Conservation (phyloP, 441 rosid species). For the Lagerstroemia fauriei region DNA sequence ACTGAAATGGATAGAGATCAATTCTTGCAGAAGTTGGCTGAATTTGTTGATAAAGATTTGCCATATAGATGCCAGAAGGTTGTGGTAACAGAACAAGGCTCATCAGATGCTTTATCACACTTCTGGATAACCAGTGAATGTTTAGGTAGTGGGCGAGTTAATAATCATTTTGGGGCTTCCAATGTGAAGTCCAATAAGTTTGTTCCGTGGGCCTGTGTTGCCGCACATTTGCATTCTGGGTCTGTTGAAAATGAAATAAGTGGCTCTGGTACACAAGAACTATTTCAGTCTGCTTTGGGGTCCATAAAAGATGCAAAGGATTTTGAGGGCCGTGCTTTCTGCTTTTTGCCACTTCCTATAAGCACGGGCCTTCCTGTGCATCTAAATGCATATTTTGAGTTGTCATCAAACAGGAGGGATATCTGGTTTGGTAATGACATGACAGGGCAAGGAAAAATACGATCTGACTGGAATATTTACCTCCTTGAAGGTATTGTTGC, state of each 20-base stretch:
- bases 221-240: slow-evolving; percentile 78
- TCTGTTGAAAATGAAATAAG: slow-evolving; percentile 43
- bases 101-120: slow-evolving; percentile 62
- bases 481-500: slow-evolving; percentile 82
- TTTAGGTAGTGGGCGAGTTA: slow-evolving; percentile 57
- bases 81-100: slow-evolving; percentile 77
- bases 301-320: slow-evolving; percentile 50
- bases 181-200: slow-evolving; percentile 63
- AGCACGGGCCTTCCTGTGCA: slow-evolving; percentile 91
- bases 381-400: slow-evolving; percentile 91
- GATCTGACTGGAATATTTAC: slow-evolving; percentile 95
- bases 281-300: slow-evolving; percentile 56
- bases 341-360: slow-evolving; percentile 91
- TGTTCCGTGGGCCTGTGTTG: slow-evolving; percentile 96
- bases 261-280: slow-evolving; percentile 40
- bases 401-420: slow-evolving; percentile 96
- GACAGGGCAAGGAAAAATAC: slow-evolving; percentile 94
- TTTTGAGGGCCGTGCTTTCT: slow-evolving; percentile 94
- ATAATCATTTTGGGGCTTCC: slow-evolving; percentile 41
- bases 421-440: slow-evolving; percentile 99
- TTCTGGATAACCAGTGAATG: slow-evolving; percentile 94
- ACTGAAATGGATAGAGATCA: slow-evolving; percentile 79
- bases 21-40: slow-evolving; percentile 71
- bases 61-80: slow-evolving; percentile 79
- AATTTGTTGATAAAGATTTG: slow-evolving; percentile 53